phyloP scores from a whole-genome alignment of 2,329 filamentous ascomycete genomes.

The Coleophoma crateriformis region DNA sequence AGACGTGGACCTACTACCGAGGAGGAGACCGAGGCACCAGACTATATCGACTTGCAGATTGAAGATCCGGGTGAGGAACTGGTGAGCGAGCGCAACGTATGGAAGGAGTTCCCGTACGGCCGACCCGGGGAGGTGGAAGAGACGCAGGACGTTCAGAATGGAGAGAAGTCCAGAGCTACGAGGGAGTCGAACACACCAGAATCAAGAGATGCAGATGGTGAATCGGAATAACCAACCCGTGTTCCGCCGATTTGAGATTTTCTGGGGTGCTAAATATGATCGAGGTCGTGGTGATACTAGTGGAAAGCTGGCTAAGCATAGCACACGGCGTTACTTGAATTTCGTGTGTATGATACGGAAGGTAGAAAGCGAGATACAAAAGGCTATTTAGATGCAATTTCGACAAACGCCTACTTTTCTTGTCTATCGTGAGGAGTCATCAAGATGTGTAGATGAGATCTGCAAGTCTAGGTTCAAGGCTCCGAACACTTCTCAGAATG shows the following conservation, averaged over 20 bases:
- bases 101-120: slow-evolving; percentile 31
- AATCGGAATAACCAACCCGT: background rate
- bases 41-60: slow-evolving; percentile 49
- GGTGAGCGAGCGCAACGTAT: slow-evolving; percentile 43
- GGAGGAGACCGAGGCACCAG: slow-evolving; percentile 36
- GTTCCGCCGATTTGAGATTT: background rate
- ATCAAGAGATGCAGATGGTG: slow-evolving; percentile 5
- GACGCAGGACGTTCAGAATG: slow-evolving; percentile 10
- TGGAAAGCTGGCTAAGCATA: no score
- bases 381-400: no score
- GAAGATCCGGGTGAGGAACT: slow-evolving; percentile 50
- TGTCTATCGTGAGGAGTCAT: no score
- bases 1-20: slow-evolving; percentile 10
- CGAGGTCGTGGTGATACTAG: background rate
- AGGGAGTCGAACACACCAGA: background rate
- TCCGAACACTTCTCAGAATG: no score
- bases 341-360: no score
- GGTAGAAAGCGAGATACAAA: no score
- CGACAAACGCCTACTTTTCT: no score
- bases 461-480: no score
- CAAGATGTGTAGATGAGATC: no score
- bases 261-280: background rate
- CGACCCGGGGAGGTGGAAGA: slow-evolving; percentile 1
- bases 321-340: no score
- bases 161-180: slow-evolving; percentile 3